Base-by-base conservation (phyloP, 176 grass and related monocot species). In the Coix lacrymajobi region DNA sequence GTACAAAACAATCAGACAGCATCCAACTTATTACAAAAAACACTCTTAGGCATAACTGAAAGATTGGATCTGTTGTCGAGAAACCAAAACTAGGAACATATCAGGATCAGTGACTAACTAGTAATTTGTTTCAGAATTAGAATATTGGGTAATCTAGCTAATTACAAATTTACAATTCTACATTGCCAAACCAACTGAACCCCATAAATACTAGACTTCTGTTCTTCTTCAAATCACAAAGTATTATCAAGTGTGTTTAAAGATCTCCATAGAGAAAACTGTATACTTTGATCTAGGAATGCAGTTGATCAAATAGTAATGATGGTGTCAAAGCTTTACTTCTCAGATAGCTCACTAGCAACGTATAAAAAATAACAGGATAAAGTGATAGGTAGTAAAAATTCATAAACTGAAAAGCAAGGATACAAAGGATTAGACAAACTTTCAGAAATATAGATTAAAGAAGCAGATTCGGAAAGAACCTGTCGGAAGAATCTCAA, bases 401-500 rank as follows among this genome's bases (percentile, higher is more conserved):
- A 37, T 44, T 44, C 67, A 41, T 2, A 70, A 65, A 69, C 29
- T 45, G 54, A 61, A 71, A 71, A 65, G n/a, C 16, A 40, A 68
- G 25, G 36, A 69, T 80, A 37, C 7, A 83, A 25, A 31, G 49
- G 32, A 60, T 5, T 62, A 73, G 22, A 39, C 13, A 60, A 65
- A 70, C 11, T 78, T 72, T 72, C 12, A 4, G 31, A 64, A 51
- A 29, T 77, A 32, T 61, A 56, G 44, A 63, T 7, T 54, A 28
- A 54, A 65, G 31, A 76, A 87, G 62, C 37, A 66, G 20, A 33
- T 31, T 20, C 8, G 33, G 24, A 19, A 58, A 34, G 25, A 89
- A 94, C 94, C 92, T 97, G 94, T 20, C 85, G 73, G 41, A 94
- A 84, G 85, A 92, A 97, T 88, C 77, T 79, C 62, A 90, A 51